phyloP scores from a whole-genome alignment of 148 eudicot genomes.

The Spergularia marina region DNA sequence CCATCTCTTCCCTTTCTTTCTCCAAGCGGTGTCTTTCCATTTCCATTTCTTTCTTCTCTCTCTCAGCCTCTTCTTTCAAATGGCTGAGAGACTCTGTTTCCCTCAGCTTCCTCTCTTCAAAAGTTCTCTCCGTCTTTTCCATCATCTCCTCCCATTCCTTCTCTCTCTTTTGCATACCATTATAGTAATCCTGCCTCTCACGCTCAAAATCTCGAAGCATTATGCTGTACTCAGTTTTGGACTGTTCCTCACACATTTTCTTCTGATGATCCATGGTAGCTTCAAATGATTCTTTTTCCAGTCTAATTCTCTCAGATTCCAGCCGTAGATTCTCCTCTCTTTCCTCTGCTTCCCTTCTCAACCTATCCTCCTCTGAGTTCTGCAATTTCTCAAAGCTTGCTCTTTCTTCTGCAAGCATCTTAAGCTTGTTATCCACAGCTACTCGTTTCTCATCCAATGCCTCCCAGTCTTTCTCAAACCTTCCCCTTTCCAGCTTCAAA shows the following conservation, averaged over 20 bases:
- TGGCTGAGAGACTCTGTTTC: slow-evolving; percentile 40
- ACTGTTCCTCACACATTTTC: slow-evolving; percentile 47
- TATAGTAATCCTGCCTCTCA: slow-evolving; percentile 50
- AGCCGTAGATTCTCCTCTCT: slow-evolving; percentile 40
- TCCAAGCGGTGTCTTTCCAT: slow-evolving; percentile 42
- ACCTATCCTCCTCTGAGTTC: slow-evolving; percentile 48
- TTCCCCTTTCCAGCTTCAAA: slow-evolving; percentile 61
- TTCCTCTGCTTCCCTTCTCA: slow-evolving; percentile 52
- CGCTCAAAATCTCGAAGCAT: slow-evolving; percentile 60
- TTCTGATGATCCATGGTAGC: slow-evolving; percentile 66
- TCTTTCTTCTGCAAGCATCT: slow-evolving; percentile 44
- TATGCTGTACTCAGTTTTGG: slow-evolving; percentile 43
- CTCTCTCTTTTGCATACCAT: slow-evolving; percentile 45
- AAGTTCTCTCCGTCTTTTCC: slow-evolving; percentile 53
- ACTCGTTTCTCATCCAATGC: slow-evolving; percentile 74
- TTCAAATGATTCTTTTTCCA: slow-evolving; percentile 73
- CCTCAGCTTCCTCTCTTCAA: slow-evolving; percentile 51
- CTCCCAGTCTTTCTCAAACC: slow-evolving; percentile 92
- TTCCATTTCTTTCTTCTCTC: slow-evolving; percentile 52
- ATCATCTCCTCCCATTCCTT: slow-evolving; percentile 51
- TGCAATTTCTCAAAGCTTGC: slow-evolving; percentile 45
- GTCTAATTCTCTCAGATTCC: slow-evolving; percentile 49
- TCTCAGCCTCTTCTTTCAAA: slow-evolving; percentile 47
- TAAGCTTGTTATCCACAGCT: slow-evolving; percentile 37
- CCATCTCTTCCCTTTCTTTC: slow-evolving; percentile 57